phyloP scores from a whole-genome alignment of 352 stramenopile species.

The Globisporangium recalcitrans region DNA sequence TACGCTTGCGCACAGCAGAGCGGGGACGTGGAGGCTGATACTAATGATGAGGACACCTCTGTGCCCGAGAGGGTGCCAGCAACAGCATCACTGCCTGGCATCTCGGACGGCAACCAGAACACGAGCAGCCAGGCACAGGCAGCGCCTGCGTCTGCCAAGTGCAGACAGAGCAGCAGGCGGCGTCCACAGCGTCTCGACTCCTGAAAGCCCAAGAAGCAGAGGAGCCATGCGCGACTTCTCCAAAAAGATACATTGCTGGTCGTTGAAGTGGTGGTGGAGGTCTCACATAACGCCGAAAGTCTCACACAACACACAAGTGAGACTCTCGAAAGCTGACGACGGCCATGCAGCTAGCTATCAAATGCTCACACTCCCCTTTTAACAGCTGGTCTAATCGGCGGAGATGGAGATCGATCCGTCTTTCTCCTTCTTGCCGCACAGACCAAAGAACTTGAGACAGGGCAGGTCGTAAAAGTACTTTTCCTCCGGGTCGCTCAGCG shows the following conservation, averaged over 20 bases:
- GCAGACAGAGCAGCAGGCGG: constrained; percentile 57
- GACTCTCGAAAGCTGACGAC: too few species aligned
- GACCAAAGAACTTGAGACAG: constrained; percentile 77
- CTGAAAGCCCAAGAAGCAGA: constrained; percentile 53
- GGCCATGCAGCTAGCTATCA: too few species aligned
- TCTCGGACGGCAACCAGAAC: constrained; percentile 26
- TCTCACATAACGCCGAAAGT: too few species aligned
- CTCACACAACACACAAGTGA: too few species aligned
- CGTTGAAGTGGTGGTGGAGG: too few species aligned
- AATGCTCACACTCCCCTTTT: too few species aligned
- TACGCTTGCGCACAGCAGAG: constrained; percentile 37
- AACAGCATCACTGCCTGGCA: neutral
- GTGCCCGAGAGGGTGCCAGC: neutral
- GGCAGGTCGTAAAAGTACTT: constrained; percentile 85
- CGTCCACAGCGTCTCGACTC: constrained; percentile 62
- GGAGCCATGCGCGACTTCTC: too few species aligned
- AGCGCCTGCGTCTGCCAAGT: constrained; percentile 45
- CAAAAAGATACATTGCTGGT: too few species aligned
- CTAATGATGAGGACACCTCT: neutral
- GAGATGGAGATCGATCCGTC: constrained; percentile 78
- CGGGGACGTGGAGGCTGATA: neutral
- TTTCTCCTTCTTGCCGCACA: constrained; percentile 77
- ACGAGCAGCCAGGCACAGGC: constrained; percentile 53
- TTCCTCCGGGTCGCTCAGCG: constrained; percentile 71
- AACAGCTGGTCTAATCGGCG: too few species aligned